These are phyloP conservation scores for Xylaria nigripes DNA, from an alignment of 495 filamentous ascomycete species.

Conservation along the genomic window DNA sequence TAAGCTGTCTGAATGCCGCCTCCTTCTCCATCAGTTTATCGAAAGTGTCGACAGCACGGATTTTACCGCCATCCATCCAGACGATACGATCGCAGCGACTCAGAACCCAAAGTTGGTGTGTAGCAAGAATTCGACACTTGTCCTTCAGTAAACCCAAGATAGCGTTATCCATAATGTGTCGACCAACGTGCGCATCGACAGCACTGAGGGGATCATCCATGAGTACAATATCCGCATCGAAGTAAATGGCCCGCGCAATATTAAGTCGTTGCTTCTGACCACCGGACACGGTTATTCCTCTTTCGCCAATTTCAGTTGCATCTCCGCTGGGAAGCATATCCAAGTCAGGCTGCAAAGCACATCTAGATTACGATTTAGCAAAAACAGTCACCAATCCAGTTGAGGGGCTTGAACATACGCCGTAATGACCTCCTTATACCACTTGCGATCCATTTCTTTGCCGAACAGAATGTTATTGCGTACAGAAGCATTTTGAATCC, in stretches of 20 bases:
- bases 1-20: slow-evolving; percentile 64
- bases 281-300: slow-evolving; percentile 73
- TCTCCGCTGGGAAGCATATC: slow-evolving; percentile 71
- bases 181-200: slow-evolving; percentile 80
- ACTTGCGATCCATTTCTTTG: slow-evolving; percentile 57
- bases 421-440: slow-evolving; percentile 54
- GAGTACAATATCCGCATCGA: slow-evolving; percentile 71
- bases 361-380: slow-evolving; percentile 38
- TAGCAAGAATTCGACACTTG: slow-evolving; percentile 85
- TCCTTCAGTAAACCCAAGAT: slow-evolving; percentile 83
- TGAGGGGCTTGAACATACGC: slow-evolving; percentile 28
- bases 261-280: slow-evolving; percentile 81
- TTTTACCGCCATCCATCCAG: slow-evolving; percentile 78
- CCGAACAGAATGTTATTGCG: slow-evolving; percentile 88
- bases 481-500: slow-evolving; percentile 90
- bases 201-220: slow-evolving; percentile 79
- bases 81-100: slow-evolving; percentile 84
- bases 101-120: slow-evolving; percentile 89
- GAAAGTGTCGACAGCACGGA: slow-evolving; percentile 80
- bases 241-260: slow-evolving; percentile 79
- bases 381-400: not conserved
- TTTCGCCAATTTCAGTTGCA: slow-evolving; percentile 66
- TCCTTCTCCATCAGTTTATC: slow-evolving; percentile 74
- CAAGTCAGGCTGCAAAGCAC: slow-evolving; percentile 62
- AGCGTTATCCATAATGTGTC: slow-evolving; percentile 92